Conservation (phyloP, 768 basidiomycete genomes). For the Leccinellum albellum region DNA sequence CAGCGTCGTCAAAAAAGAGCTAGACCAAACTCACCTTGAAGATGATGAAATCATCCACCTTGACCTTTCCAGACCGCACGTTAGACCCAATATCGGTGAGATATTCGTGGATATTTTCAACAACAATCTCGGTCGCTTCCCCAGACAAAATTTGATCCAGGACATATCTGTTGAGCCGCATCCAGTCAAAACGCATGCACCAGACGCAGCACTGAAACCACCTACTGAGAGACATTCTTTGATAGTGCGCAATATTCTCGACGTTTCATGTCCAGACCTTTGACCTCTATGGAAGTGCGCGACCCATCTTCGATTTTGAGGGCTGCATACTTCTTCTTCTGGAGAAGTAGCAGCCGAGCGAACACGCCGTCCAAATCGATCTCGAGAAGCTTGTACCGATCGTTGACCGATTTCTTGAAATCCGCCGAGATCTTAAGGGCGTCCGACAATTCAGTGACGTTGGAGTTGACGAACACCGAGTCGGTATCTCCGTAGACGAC, state of each 20-base stretch:
- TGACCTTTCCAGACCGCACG: constrained; percentile 71
- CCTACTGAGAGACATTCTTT: constrained; percentile 89
- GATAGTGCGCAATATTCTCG: constrained; percentile 92
- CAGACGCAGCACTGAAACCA: constrained; percentile 3
- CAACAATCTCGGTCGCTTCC: constrained; percentile 82
- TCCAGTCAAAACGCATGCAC: constrained; percentile 1
- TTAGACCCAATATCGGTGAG: constrained; percentile 71
- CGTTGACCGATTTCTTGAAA: constrained; percentile 96
- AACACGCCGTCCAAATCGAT: constrained; percentile 96
- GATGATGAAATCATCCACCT: constrained; percentile 92
- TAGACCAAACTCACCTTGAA: constrained; percentile 61
- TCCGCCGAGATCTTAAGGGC: constrained; percentile 88
- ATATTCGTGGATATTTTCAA: constrained; percentile 92
- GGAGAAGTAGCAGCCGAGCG: constrained; percentile 84
- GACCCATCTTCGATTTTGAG: constrained; percentile 87
- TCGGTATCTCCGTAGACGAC: constrained; percentile 99
- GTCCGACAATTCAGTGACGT: constrained; percentile 81
- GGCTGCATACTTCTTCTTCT: constrained; percentile 99
- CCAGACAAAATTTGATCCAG: constrained; percentile 89
- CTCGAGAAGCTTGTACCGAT: constrained; percentile 91
- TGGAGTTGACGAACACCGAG: constrained; percentile 97
- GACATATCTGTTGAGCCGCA: constrained; percentile 59
- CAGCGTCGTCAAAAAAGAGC: neutral
- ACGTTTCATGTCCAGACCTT: constrained; percentile 98
- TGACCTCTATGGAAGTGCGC: constrained; percentile 80